Evolutionary conservation across 2,329 filamentous ascomycete genomes (phyloP).

Genomic region (Paradendryphiella salina): DNA sequence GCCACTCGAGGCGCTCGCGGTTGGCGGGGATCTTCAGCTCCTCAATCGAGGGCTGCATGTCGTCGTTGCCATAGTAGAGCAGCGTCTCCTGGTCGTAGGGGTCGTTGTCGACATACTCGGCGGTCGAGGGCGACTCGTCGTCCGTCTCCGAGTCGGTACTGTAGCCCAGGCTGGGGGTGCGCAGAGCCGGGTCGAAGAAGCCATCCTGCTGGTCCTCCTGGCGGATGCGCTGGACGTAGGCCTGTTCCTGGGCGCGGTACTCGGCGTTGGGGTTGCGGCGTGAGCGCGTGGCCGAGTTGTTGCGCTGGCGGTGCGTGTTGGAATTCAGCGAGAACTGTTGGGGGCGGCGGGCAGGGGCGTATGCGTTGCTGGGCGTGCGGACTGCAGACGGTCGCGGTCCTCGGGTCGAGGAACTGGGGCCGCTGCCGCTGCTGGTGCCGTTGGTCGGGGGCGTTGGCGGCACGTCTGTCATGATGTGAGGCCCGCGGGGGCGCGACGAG

Average conservation of each 20-base stretch:
- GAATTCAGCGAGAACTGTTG: constrained; percentile 53
- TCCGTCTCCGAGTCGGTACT: constrained; percentile 80
- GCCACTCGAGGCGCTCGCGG: constrained; percentile 92
- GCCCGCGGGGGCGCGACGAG: constrained; percentile 31
- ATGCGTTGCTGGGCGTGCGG: constrained; percentile 55
- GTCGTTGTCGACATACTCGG: constrained; percentile 79
- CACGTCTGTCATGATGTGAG: constrained; percentile 33
- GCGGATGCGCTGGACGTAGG: constrained; percentile 88
- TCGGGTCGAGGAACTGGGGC: constrained; percentile 25
- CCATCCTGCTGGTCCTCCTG: constrained; percentile 71
- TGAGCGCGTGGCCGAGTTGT: constrained; percentile 59
- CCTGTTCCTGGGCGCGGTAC: constrained; percentile 85
- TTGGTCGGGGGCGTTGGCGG: constrained; percentile 35
- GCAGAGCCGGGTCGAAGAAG: constrained; percentile 70
- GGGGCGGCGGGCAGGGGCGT: constrained; percentile 54
- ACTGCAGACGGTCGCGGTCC: constrained; percentile 48
- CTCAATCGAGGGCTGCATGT: constrained; percentile 83
- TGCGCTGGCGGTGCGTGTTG: constrained; percentile 56
- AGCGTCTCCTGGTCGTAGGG: constrained; percentile 89
- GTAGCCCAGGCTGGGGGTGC: constrained; percentile 69
- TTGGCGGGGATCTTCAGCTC: constrained; percentile 87
- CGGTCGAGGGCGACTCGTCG: constrained; percentile 85
- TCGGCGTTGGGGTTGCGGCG: constrained; percentile 69
- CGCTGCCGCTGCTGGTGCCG: constrained; percentile 30
- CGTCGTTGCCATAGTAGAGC: constrained; percentile 89